A percentile compares a stretch with the other conserved stretches of the same genome.
phyloP scores from a whole-genome alignment of 176 grass and related monocot genomes.

The Oryza officinalis region DNA sequence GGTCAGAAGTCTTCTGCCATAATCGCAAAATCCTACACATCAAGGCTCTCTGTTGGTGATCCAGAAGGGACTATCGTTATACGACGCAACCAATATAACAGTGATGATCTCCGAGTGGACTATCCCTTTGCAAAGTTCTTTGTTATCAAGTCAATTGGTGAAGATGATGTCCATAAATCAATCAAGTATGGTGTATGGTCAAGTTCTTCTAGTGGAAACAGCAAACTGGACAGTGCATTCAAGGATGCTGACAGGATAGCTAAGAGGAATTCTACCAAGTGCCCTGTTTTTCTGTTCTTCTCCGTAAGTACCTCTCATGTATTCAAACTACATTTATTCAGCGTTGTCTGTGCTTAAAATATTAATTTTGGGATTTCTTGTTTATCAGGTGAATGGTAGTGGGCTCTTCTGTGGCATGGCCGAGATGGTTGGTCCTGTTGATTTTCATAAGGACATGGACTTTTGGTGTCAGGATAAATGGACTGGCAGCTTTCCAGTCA shows the following conservation, averaged over 20 bases:
- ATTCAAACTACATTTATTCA: conserved; percentile 7
- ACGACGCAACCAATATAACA: conserved; percentile 59
- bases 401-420: conserved; percentile 96
- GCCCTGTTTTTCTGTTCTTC: conserved; percentile 89
- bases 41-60: conserved; percentile 37
- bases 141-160: conserved; percentile 82
- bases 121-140: conserved; percentile 87
- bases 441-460: conserved; percentile 93
- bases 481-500: conserved; percentile 85
- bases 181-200: conserved; percentile 88
- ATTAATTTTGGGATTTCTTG: conserved; percentile 25
- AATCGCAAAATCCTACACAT: conserved; percentile 52
- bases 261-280: conserved; percentile 52
- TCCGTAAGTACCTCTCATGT: conserved; percentile 65
- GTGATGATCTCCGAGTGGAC: conserved; percentile 57
- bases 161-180: conserved; percentile 82
- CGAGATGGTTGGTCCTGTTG: conserved; percentile 85
- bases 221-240: conserved; percentile 59
- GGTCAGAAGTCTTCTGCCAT: conserved; percentile 29
- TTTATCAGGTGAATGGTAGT: conserved; percentile 73
- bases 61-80: conserved; percentile 61
- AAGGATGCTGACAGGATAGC: conserved; percentile 72
- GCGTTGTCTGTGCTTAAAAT: not conserved
- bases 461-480: conserved; percentile 99
- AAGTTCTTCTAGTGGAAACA: conserved; percentile 74